Base-by-base conservation (phyloP, 2,329 filamentous ascomycete species). In the Colletotrichum camelliae region DNA sequence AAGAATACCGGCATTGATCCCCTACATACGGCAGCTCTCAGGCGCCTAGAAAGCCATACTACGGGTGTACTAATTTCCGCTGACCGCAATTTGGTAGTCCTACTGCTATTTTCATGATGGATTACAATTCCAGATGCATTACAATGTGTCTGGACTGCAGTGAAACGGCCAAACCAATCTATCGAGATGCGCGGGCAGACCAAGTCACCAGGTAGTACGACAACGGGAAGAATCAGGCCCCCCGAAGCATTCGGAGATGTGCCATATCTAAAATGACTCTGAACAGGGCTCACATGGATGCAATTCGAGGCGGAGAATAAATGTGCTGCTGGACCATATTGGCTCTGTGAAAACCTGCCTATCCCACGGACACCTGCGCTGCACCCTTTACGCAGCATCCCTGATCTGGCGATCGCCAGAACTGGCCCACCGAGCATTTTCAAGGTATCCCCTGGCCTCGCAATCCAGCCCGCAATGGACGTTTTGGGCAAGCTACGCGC, bases 231-330 rank as follows among this genome's bases (percentile, higher is more conserved):
- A 0, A 0, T 21, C n/a, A 12, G 43, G 12, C n/a, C 10, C 9
- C n/a, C 12, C 2, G 43, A 52, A 13, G 43, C 43, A 0, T 52
- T 7, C 10, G 2, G 6, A 52, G 4, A 13, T 52, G n/a, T 13
- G 4, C n/a, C n/a, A 13, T 33, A 4, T 12, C 13, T n/a, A 13
- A 21, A 0, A 13, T 21, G 3, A 0, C 7, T 7, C 18, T 7
- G 10, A 13, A n/a, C 5, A 52, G 43, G 10, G n/a, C 43, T 7
- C 4, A 24, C 5, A 21, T n/a, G 9, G 21, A 4, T 0, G 5
- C 43, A 21, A 52, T 21, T 13, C 10, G 0, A 24, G n/a, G 18
- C 10, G n/a, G 43, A 52, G n/a, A 13, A 21, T 0, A 21, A 4
- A 24, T 13, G 43, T 3, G 21, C 12, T 3, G 21, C 7, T 4